A percentile compares a stretch with the other conserved stretches of the same genome.
These are phyloP conservation scores for Zygoascus tannicola DNA, from an alignment of 805 yeast species.

Conservation along the genomic window DNA sequence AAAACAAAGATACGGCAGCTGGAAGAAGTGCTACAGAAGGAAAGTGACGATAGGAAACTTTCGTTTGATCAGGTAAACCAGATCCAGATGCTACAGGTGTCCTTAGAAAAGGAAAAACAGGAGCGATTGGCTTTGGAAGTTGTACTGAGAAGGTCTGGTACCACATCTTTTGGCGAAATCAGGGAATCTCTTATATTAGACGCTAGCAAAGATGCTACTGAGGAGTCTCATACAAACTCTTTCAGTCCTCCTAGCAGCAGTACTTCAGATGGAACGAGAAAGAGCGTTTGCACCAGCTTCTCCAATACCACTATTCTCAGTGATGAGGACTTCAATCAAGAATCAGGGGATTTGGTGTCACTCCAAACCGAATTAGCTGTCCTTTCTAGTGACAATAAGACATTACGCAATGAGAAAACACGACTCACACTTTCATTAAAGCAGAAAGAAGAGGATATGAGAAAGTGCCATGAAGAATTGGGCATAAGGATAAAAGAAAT, in stretches of 20 bases:
- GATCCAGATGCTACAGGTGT: constrained; percentile 15
- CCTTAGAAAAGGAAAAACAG: constrained; percentile 13
- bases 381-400: constrained; percentile 14
- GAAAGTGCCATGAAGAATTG: not conserved
- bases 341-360: constrained; percentile 6
- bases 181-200: not conserved
- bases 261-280: not conserved
- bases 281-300: not conserved
- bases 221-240: not conserved
- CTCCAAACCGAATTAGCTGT: constrained; percentile 18
- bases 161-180: not conserved
- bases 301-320: not conserved
- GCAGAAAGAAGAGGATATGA: constrained; percentile 13
- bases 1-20: constrained; percentile 22
- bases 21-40: constrained; percentile 21
- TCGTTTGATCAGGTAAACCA: constrained; percentile 16
- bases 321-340: constrained; percentile 2
- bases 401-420: constrained; percentile 13
- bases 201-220: not conserved
- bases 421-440: constrained; percentile 9
- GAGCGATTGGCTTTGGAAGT: constrained; percentile 5
- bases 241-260: constrained; percentile 1
- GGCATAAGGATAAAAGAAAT: constrained; percentile 5
- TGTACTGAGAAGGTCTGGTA: not conserved
- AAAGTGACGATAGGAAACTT: constrained; percentile 17